Conservation (phyloP, 1,139 yeast species). For the Magnusiomyces tetraspermus region DNA sequence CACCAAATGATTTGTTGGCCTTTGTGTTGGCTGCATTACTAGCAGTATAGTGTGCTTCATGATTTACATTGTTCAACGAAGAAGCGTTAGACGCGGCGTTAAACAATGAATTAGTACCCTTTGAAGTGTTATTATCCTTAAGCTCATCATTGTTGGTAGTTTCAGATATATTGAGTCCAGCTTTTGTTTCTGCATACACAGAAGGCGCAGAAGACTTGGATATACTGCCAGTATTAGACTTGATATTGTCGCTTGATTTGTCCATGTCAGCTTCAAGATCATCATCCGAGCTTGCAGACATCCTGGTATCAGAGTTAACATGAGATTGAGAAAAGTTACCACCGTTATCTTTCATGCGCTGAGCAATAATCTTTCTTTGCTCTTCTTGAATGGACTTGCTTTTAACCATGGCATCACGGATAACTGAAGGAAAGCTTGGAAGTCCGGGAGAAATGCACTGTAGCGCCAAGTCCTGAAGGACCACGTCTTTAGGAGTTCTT, state of each 20-base stretch:
- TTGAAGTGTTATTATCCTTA: neutral
- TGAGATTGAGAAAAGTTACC: neutral
- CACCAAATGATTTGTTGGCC: neutral
- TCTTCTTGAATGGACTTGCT: constrained; percentile 25
- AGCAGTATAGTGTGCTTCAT: neutral
- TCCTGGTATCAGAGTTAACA: too few species aligned
- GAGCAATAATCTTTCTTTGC: constrained; percentile 31
- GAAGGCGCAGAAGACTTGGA: neutral
- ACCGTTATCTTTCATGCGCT: constrained; percentile 15
- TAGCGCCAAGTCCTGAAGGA: constrained; percentile 28
- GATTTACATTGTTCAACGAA: neutral
- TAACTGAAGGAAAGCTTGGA: constrained; percentile 22
- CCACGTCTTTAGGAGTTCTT: constrained; percentile 30
- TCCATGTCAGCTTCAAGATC: neutral
- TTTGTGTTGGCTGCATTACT: neutral
- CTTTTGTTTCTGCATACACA: neutral
- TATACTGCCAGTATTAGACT: neutral
- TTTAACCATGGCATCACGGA: constrained; percentile 13
- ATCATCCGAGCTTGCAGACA: neutral
- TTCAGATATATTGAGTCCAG: neutral
- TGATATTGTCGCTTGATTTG: neutral
- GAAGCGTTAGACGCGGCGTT: neutral
- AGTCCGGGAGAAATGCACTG: constrained; percentile 37
- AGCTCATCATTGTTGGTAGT: neutral
- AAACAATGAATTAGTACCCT: neutral